These are phyloP conservation scores for Chytriomyces sp. DNA, from an alignment of 192 early-diverging fungal genomes.

Conservation along the genomic window DNA sequence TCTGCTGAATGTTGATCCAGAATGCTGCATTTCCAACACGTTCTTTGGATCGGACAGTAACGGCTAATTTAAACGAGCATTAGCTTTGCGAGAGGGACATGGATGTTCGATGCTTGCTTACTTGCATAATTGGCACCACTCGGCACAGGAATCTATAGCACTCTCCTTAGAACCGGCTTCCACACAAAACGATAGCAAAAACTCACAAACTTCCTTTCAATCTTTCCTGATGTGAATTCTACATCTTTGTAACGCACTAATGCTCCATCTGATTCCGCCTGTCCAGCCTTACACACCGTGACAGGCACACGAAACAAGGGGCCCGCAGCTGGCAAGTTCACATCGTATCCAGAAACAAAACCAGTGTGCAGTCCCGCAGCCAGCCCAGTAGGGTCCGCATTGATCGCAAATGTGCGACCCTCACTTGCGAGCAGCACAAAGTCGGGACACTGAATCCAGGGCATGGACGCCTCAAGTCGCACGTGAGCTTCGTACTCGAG, in stretches of 20 bases:
- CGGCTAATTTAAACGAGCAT: slow-evolving; percentile 12
- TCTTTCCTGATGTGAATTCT: slow-evolving; percentile 71
- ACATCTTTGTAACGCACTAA: slow-evolving; percentile 58
- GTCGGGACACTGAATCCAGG: slow-evolving; percentile 66
- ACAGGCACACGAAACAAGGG: slow-evolving; percentile 87
- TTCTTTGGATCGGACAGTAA: slow-evolving; percentile 33
- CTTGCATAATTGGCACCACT: slow-evolving; percentile 77
- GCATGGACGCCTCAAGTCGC: slow-evolving; percentile 63
- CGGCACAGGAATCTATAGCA: slow-evolving; percentile 68
- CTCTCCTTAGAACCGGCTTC: background rate
- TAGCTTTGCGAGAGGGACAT: background rate
- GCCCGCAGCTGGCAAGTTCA: slow-evolving; percentile 67
- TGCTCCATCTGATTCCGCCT: slow-evolving; percentile 32
- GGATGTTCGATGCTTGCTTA: slow-evolving; percentile 20
- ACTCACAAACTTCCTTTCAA: slow-evolving; percentile 71
- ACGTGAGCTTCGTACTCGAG: slow-evolving; percentile 81
- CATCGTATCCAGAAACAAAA: slow-evolving; percentile 80
- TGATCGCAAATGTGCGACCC: slow-evolving; percentile 64
- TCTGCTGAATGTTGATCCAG: slow-evolving; percentile 72
- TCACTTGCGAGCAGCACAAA: slow-evolving; percentile 22
- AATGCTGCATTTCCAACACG: slow-evolving; percentile 64
- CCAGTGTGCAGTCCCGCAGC: slow-evolving; percentile 78
- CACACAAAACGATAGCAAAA: background rate
- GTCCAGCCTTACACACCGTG: slow-evolving; percentile 80
- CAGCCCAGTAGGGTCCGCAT: slow-evolving; percentile 81